Conservation (phyloP, 169 alveolate species). For the Eimeria tenella region DNA sequence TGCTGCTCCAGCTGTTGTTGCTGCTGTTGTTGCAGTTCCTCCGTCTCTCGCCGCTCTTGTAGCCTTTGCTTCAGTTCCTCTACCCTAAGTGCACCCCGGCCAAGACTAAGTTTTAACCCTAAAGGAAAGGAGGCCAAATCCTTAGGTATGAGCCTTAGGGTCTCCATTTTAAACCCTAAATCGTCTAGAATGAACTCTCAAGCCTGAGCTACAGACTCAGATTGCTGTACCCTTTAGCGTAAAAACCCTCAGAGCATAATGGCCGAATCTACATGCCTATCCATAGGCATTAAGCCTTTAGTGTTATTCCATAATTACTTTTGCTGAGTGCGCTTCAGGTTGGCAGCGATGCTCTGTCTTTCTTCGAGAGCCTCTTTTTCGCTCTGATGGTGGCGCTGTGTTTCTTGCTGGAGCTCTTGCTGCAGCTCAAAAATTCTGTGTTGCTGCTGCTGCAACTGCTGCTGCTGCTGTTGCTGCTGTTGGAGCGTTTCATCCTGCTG, state of each 20-base stretch:
- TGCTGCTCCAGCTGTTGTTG: constrained; percentile 42
- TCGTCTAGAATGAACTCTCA: no score
- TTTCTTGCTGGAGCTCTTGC: constrained; percentile 61
- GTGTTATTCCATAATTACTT: neutral
- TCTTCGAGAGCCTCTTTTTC: constrained; percentile 27
- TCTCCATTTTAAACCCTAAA: no score
- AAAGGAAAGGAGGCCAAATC: neutral
- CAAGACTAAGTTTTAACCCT: neutral
- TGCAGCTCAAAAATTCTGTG: constrained; percentile 54
- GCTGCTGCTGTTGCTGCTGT: constrained; percentile 62
- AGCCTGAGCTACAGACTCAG: no score
- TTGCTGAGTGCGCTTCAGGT: constrained; percentile 12
- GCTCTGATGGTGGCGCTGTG: constrained; percentile 46
- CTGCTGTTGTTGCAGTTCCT: constrained; percentile 54
- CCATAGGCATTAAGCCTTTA: no score
- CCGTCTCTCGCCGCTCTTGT: constrained; percentile 61
- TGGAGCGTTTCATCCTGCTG: constrained; percentile 41
- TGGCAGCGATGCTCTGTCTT: neutral
- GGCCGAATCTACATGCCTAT: no score
- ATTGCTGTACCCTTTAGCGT: no score
- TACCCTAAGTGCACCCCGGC: neutral
- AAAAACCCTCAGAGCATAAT: no score
- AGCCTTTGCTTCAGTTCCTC: constrained; percentile 47
- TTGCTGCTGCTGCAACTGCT: constrained; percentile 60
- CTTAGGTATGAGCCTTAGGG: no score